Evolutionary conservation across 108 stramenopile genomes (phyloP), one percentile per base, ranked within the genome.

Genomic region (Pseudonitzschia multistriata): DNA sequence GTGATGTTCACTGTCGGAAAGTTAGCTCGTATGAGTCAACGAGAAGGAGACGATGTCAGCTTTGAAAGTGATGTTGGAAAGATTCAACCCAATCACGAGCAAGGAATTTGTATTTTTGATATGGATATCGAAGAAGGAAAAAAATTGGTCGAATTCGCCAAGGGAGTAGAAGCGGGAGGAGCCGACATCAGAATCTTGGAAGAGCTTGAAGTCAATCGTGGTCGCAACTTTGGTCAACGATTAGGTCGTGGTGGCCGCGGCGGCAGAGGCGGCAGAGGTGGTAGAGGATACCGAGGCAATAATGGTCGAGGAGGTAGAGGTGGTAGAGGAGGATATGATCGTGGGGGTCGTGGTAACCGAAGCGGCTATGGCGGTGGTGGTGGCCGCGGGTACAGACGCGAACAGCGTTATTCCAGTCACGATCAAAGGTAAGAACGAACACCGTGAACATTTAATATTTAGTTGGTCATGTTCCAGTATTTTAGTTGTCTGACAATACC

Each of bases 1-100:
- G 95, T 96, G 40, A 88, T 93, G 85, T 96, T 89, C 50, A 91
- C 92, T 36, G 86, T 96, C 1, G 79, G 81, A 5, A 96, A 96
- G 73, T 77, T 96, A 21, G 62, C 94, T 0, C 70, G 89, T 19
- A 86, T 90, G 85, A 91, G 90, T 50, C 79, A 73, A 36, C 56
- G 77, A 45, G 81, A 80, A 19, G 85, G 76, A 28, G 86, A 76
- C n/a, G 87, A 77, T 28, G 10, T 78, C 24, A 7, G 70, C 17
- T 91, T 95, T 79, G 91, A 95, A 3, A 81, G 82, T 49, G 87
- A 90, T 57, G 83, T 95, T 61, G 94, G 94, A 57, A 90, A 88
- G 72, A 93, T 95, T 61, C 83, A 89, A 55, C 70, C 80, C 15
- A 89, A 87, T 54, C 59, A 70, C 31, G 86, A 90, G 27, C 82